A percentile compares a stretch with the other conserved stretches of the same genome.
These are phyloP conservation scores for Pseudocercospora pini-densiflorae DNA, from an alignment of 2,329 filamentous ascomycete species.

Conservation along the genomic window DNA sequence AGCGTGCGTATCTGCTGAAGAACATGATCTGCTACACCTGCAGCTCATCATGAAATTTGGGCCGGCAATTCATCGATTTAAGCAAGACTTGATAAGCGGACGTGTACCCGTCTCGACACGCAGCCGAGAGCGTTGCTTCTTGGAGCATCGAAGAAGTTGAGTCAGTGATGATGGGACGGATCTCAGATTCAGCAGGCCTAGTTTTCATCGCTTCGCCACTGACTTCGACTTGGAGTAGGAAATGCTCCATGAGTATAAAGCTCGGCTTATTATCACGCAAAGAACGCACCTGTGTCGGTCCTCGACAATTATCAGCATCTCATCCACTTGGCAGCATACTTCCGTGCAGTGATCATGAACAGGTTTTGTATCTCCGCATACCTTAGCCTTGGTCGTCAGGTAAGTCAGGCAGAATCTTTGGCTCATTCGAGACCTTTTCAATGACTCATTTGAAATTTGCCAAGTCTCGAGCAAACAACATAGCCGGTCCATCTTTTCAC, in stretches of 20 bases:
- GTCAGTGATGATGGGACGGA: no score
- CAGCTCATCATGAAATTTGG: background rate
- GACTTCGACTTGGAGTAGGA: background rate
- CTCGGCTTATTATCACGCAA: background rate
- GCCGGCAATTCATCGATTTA: background rate
- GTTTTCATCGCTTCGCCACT: background rate
- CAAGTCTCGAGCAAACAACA: background rate
- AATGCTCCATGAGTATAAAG: background rate
- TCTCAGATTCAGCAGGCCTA: no score
- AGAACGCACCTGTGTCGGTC: background rate
- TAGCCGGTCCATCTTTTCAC: background rate
- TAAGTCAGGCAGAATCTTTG: background rate
- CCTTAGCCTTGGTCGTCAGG: background rate
- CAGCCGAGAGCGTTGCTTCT: background rate
- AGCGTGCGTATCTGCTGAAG: background rate
- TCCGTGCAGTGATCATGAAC: no score
- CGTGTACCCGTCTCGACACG: background rate
- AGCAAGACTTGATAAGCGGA: background rate
- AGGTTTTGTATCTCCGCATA: background rate
- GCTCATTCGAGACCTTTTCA: background rate
- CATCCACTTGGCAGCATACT: background rate
- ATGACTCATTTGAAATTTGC: background rate
- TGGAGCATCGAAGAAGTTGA: background rate
- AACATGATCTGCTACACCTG: background rate
- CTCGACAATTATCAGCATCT: background rate